Evolutionary conservation across 495 filamentous ascomycete species (phyloP).

Genomic region (Aspergillus funiculosus): DNA sequence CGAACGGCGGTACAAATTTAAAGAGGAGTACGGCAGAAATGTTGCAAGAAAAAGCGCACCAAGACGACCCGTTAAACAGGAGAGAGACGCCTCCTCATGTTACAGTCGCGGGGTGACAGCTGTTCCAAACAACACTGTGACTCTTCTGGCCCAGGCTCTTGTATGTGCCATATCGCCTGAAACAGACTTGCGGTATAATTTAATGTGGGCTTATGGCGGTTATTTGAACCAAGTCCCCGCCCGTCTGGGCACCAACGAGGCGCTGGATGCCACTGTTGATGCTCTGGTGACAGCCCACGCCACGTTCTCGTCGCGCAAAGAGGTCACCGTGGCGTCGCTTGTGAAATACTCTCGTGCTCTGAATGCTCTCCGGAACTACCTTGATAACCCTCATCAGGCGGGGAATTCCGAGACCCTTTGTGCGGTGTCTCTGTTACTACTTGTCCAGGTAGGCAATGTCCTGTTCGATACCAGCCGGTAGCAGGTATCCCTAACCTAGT

Average conservation of each 20-base stretch:
- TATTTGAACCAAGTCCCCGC: slow-evolving; percentile 35
- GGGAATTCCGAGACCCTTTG: slow-evolving; percentile 36
- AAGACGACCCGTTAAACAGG: neutral
- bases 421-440: slow-evolving; percentile 39
- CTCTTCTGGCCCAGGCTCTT: slow-evolving; percentile 24
- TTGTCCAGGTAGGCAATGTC: slow-evolving; percentile 32
- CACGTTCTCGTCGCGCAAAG: slow-evolving; percentile 20
- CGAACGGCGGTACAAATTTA: slow-evolving; percentile 44
- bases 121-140: slow-evolving; percentile 19
- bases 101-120: neutral
- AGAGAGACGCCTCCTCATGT: neutral
- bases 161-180: slow-evolving; percentile 24
- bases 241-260: slow-evolving; percentile 37
- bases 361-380: slow-evolving; percentile 25
- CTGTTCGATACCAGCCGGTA: too few species aligned
- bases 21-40: slow-evolving; percentile 23
- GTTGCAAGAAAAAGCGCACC: slow-evolving; percentile 5
- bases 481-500: too few species aligned
- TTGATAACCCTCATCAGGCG: slow-evolving; percentile 37
- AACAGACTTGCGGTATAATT: slow-evolving; percentile 39
- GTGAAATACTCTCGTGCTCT: slow-evolving; percentile 37
- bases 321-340: slow-evolving; percentile 20
- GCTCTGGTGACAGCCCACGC: slow-evolving; percentile 32
- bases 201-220: slow-evolving; percentile 37
- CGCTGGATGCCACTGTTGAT: slow-evolving; percentile 37